Evolutionary conservation across 78 protist species (phyloP).

Genomic region (Dictyostelium firmibasis): DNA sequence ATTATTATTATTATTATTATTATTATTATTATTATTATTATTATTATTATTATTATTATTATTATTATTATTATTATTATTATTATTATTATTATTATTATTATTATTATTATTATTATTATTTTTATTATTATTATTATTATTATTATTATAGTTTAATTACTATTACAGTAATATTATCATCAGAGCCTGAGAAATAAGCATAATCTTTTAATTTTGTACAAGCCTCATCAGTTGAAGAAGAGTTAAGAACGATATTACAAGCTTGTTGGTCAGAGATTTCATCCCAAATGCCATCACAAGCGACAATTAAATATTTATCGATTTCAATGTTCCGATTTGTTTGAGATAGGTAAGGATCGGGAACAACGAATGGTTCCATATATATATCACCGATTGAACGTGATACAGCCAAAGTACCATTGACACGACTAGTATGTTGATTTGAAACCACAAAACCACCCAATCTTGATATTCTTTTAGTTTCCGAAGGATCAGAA

Average conservation of each 20-base stretch:
- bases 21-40: no score
- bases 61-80: no score
- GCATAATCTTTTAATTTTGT: conserved; percentile 49
- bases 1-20: no score
- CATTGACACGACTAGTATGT: conserved; percentile 82
- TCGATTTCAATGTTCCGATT: background rate
- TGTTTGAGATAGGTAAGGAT: conserved; percentile 48
- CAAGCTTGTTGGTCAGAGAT: conserved; percentile 88
- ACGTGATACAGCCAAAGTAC: conserved; percentile 88
- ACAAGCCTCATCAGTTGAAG: conserved; percentile 26
- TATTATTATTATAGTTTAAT: conserved; percentile 51
- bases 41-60: no score
- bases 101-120: background rate
- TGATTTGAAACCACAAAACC: conserved; percentile 79
- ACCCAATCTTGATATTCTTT: conserved; percentile 83
- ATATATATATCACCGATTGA: conserved; percentile 88
- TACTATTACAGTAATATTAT: conserved; percentile 81
- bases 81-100: no score
- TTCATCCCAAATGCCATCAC: conserved; percentile 97
- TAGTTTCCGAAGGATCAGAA: conserved; percentile 79
- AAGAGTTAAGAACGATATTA: conserved; percentile 32
- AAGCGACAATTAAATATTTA: conserved; percentile 88
- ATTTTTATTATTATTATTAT: background rate
- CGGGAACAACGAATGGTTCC: conserved; percentile 78
- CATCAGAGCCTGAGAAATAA: conserved; percentile 73